Evolutionary conservation across 1,284 basidiomycete species (phyloP), one percentile per base, ranked within the genome.

Genomic region (Apiotrichum akiyoshidainum): DNA sequence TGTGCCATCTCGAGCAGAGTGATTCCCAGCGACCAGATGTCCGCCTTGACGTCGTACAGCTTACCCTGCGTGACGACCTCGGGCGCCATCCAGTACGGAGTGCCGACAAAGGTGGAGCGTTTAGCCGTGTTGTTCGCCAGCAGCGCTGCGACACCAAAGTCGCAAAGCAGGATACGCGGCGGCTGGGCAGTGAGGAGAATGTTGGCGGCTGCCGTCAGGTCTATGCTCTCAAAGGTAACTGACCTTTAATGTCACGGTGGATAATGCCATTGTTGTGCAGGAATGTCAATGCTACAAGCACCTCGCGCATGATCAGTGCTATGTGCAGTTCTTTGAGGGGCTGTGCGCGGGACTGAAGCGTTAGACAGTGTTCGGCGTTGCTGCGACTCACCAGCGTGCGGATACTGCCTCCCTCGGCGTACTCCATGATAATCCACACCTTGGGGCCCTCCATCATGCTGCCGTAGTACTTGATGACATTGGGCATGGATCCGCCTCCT

Each of bases 361-460:
- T 45, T 16, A 16, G 44, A 11, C 14, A 9, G 19, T 22, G 31
- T 17, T 46, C 31, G 14, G n/a, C 17, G 26, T 26, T 2, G 26
- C 34, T 2, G 2, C 13, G 4, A 72, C 81, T 70, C 66, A 84
- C 83, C 65, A 99, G 81, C 0, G 92, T 92, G 49, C 92, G 83
- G 12, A 98, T 91, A 71, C 92, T 96, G 11, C 96, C 96, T 5
- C 95, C 96, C 65, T 92, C 87, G 8, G 96, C 96, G 72, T 88
- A 89, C 77, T 99, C 96, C 96, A 99, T 99, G 42, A 90, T 92
- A 67, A 99, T 99, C 93, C 96, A 99, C 7, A 99, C 89, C 52
- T 91, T 89, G 31, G 92, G 89, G 0, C 93, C 93, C 73, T 95
- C 89, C 72, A 97, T 84, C 80, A 90, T 88, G 78, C 94, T 97